Conservation (phyloP, 495 filamentous ascomycete species). For the Alectoria sarmentosa region DNA sequence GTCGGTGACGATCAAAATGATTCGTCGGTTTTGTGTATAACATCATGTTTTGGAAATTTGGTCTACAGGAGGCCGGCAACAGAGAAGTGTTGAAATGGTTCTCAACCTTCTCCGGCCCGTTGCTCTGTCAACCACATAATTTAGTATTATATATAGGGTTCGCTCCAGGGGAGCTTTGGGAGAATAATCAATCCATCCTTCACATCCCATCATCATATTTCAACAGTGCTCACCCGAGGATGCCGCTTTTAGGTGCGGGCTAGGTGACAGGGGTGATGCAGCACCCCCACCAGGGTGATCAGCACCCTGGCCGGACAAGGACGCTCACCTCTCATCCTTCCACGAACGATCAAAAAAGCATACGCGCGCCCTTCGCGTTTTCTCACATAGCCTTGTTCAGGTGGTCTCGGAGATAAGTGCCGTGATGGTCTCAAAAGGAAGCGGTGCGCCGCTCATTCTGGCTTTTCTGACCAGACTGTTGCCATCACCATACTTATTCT, state of each 20-base stretch:
- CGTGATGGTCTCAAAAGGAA: neutral
- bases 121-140: too few species aligned
- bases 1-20: too few species aligned
- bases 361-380: neutral
- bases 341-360: neutral
- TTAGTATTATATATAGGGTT: too few species aligned
- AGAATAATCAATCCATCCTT: too few species aligned
- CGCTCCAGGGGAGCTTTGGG: too few species aligned
- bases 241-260: neutral
- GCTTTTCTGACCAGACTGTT: neutral
- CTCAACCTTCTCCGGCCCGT: too few species aligned
- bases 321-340: neutral
- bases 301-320: too few species aligned
- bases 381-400: neutral
- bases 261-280: neutral
- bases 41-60: too few species aligned
- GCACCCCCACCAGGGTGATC: neutral
- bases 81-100: too few species aligned
- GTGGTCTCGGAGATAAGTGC: neutral
- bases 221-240: neutral
- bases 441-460: neutral
- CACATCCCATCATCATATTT: too few species aligned
- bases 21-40: too few species aligned
- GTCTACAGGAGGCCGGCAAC: too few species aligned
- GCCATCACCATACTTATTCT: neutral